Base-by-base conservation (phyloP, 83 land plant genomes). In the Picea abies region DNA sequence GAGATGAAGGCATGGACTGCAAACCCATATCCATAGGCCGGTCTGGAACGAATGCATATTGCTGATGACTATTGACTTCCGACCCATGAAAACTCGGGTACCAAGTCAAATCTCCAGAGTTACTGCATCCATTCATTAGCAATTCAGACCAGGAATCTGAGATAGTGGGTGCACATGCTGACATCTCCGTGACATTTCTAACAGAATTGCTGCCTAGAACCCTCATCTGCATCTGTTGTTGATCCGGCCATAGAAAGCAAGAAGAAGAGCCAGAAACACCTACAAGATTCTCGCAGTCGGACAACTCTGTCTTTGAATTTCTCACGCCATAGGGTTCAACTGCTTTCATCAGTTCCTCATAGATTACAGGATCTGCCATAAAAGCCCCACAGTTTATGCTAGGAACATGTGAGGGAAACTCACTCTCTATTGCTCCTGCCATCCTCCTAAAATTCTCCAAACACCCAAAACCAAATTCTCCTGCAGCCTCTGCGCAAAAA, bases 391-490 rank as follows among this genome's bases (percentile, higher is more conserved):
- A 63, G 5, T 25, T 25, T 25, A 77, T 52, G 62, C 79, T 29
- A 3, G 79, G 79, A 52, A 77, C 79, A 56, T 77, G 79, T 22
- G 79, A 77, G 0, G 79, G 62, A 77, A 58, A 77, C 79, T 77
- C 35, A 17, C 63, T 58, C 79, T 78, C 26, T 1, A 52, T 78
- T 15, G 79, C 79, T 78, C 79, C 79, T 15, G 79, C 61, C 79
- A 78, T 78, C 9, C 16, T 12, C 14, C 68, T 65, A 29, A 16
- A 78, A 14, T 20, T 19, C 23, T 47, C 78, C 39, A 35, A 14
- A 35, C 10, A 26, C 3, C 72, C 72, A 68, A 32, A 68, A 7
- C 12, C 41, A 23, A 71, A 15, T 69, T 69, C 39, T 20, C 39
- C 76, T 69, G 41, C 39, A 9, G 23, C 39, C 1, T 71, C 20